These are phyloP conservation scores for Thielaviopsis ethacetica DNA, from an alignment of 2,329 filamentous ascomycete species.

Conservation along the genomic window DNA sequence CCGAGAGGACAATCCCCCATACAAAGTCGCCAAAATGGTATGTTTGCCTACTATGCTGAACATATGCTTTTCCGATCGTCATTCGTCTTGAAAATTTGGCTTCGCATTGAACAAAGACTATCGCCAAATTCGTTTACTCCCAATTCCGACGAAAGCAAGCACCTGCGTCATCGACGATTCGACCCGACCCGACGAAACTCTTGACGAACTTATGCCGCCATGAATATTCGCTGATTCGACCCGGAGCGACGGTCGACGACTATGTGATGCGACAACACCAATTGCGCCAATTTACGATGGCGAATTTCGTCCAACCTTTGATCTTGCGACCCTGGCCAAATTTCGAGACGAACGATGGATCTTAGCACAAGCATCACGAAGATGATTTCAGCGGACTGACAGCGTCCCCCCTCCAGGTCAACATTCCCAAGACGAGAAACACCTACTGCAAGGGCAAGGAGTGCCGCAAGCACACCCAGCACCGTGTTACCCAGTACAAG, in stretches of 20 bases:
- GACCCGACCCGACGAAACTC: neutral
- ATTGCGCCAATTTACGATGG: neutral
- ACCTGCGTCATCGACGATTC: neutral
- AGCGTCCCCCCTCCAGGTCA: conserved; percentile 45
- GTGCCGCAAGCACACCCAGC: conserved; percentile 80
- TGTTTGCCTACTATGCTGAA: conserved; percentile 16
- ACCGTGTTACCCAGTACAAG: conserved; percentile 96
- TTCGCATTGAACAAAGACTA: neutral
- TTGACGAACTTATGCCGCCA: conserved; percentile 3
- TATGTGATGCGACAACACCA: neutral
- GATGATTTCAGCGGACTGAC: conserved; percentile 18
- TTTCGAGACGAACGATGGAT: neutral
- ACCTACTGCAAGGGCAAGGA: conserved; percentile 96
- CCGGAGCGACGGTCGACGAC: neutral
- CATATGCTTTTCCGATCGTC: neutral
- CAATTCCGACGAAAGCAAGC: conserved; percentile 1
- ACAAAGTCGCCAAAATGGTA: conserved; percentile 32
- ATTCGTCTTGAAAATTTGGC: neutral
- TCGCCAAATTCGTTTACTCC: neutral
- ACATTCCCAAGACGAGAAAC: conserved; percentile 95
- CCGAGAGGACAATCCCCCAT: conserved; percentile 26
- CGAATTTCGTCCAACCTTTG: conserved; percentile 7
- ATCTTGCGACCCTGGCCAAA: neutral
- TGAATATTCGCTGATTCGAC: neutral
- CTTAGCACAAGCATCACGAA: conserved; percentile 18